Evolutionary conservation across 2,329 filamentous ascomycete species (phyloP), one percentile per base, ranked within the genome.

Genomic region (Mycosphaerelloides madeirae): DNA sequence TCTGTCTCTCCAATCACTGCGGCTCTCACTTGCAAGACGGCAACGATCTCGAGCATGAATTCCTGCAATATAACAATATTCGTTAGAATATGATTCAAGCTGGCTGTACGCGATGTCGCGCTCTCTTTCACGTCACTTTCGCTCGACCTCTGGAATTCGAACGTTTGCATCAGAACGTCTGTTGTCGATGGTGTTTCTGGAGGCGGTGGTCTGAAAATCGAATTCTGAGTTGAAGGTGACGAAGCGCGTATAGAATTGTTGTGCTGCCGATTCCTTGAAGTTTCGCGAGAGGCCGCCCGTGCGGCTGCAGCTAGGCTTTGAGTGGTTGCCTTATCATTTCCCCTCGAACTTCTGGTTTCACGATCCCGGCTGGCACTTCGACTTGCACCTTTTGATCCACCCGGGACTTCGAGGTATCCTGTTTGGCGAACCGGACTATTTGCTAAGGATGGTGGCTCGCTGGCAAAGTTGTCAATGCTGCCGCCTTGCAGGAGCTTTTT

Each of bases 61-160:
- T 75, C 69, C 53, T 75, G 73, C 51, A 76, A 48, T 8, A 76
- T 64, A 5, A 75, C 69, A 31, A 72, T 67, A 48, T 76, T 76
- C 8, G 72, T 75, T 28, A 75, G 60, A 22, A 76, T 66, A 53
- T 75, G 72, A 43, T 72, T 61, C 22, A 75, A 53, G 50, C 67
- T 73, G 12, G 69, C 71, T 0, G 44, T 49, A 41, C 70, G 65
- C 43, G 59, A 25, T 9, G 22, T 25, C 22, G 22, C 22, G 5
- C 9, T 25, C 22, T 25, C 22, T 5, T 25, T 9, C 22, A 9
- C 22, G 9, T 25, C 9, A 9, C 6, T 9, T 25, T 5, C 18
- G 41, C 22, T 14, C 33, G 25, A 6, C 46, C 37, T 12, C 18
- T 32, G 46, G 13, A 64, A 60, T 6, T 39, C 46, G 31, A 63